Evolutionary conservation across 148 eudicot genomes (phyloP), one percentile per base, ranked within the genome.

Genomic region (Dysphania ambrosioides): DNA sequence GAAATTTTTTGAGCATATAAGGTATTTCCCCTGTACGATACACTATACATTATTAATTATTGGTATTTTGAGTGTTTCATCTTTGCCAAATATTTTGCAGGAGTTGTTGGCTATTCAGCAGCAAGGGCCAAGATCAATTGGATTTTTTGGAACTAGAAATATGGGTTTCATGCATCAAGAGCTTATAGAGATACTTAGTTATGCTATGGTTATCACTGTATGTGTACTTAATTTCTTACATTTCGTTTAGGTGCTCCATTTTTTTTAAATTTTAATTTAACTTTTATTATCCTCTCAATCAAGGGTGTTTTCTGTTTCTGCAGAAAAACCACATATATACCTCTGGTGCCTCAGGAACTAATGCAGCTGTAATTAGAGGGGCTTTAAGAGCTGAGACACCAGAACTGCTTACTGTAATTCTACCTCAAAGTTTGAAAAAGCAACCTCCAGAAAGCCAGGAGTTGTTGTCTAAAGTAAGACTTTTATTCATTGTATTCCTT

Each of bases 141-240:
- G 99, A 49, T 95, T 95, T 77, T 95, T 95, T 49, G 99, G 99
- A 76, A 95, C 99, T 42, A 82, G 99, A 71, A 95, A 95, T 85
- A 95, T 95, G 99, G 99, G 97, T 66, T 95, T 95, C 82, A 92
- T 92, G 99, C 99, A 95, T 84, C 99, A 95, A 83, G 92, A 95
- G 87, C 97, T 95, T 30, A 95, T 95, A 85, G 97, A 95, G 89
- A 95, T 95, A 75, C 99, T 95, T 65, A 95, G 99, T 82, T 95
- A 95, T 78, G 99, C 99, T 40, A 85, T 95, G 94, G 97, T 95
- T 70, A 95, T 95, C 44, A 95, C 99, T 63, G 99, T 95, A 92
- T 72, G 74, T 76, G 32, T 73, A 40, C 23, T 15, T 29, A 29
- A 21, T 74, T 26, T 66, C 61, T 2, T 13, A 41, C 44, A 66